phyloP scores from a whole-genome alignment of 202 grass and related monocot species.

The Brachypodium distachyon region DNA sequence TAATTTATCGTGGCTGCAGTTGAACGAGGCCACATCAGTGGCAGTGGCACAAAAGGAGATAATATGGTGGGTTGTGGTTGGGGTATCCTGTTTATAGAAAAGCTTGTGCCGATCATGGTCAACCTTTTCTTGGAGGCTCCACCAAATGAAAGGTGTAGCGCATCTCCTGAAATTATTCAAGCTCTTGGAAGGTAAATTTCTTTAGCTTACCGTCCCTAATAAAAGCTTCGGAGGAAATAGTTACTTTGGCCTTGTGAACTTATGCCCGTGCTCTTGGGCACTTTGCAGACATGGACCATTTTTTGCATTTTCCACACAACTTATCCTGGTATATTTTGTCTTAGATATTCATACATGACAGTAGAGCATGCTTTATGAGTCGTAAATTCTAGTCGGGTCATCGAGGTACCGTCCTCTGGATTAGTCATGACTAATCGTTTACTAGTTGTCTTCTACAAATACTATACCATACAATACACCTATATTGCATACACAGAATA shows the following conservation, averaged over 20 bases:
- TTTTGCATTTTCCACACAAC: background rate
- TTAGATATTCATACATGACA: background rate
- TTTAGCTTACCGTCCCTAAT: slow-evolving; percentile 12
- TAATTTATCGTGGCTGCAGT: slow-evolving; percentile 27
- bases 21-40: slow-evolving; percentile 33
- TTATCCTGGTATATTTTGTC: background rate
- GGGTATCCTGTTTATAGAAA: slow-evolving; percentile 80
- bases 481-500: no score
- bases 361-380: no score
- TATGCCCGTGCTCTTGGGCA: background rate
- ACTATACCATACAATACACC: no score
- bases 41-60: slow-evolving; percentile 24
- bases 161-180: slow-evolving; percentile 71
- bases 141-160: slow-evolving; percentile 67
- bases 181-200: slow-evolving; percentile 82
- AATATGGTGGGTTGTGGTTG: slow-evolving; percentile 42
- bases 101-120: slow-evolving; percentile 79
- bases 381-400: no score
- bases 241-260: background rate
- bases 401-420: no score
- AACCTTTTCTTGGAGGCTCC: slow-evolving; percentile 85
- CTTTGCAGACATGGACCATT: background rate
- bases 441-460: no score
- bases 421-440: no score
- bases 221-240: slow-evolving; percentile 14